Evolutionary conservation across 2,329 filamentous ascomycete genomes (phyloP), one percentile per base, ranked within the genome.

Genomic region (Diaporthe citrichinensis): DNA sequence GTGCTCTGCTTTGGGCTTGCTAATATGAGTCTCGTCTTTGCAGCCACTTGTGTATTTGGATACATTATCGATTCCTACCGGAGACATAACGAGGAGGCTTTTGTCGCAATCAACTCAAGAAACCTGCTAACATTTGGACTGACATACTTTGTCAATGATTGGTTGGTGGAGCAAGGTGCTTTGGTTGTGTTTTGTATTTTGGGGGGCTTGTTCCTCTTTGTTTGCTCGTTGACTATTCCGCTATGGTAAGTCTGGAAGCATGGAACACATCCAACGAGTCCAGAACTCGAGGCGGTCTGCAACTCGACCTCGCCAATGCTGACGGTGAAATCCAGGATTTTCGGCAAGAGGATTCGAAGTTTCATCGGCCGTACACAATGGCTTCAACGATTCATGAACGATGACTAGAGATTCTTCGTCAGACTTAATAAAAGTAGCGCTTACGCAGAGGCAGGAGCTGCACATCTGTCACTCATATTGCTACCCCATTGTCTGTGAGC

Each of bases 41-140:
- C 85, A 0, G 85, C 85, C 55, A 85, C 86, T 0, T 88, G 86
- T 65, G 86, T 88, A 7, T 88, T 88, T 78, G 87, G 87, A 15
- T 89, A 89, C 75, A 83, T 89, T 25, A 83, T 89, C 62, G 88
- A 89, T 79, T 84, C 84, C 53, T 86, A 88, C 79, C 85, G 84
- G 36, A 82, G 83, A 31, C 80, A 87, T 72, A 85, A 84, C 41
- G 86, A 87, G 79, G 87, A 88, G 80, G 87, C 87, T 2, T 88
- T 89, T 77, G 87, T 89, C 25, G 87, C 87, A 20, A 88, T 89
- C 80, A 89, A 88, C 74, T 85, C 86, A 7, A 83, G 87, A 71
- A 88, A 88, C 73, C 76, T 88, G 41, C 76, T 88, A 17, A 87
- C 86, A 0, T 88, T 88, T 75, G 86, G 85, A 2, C 76, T 88